Base-by-base conservation (phyloP, 2,329 filamentous ascomycete species). In the Xylariaceae sp. region DNA sequence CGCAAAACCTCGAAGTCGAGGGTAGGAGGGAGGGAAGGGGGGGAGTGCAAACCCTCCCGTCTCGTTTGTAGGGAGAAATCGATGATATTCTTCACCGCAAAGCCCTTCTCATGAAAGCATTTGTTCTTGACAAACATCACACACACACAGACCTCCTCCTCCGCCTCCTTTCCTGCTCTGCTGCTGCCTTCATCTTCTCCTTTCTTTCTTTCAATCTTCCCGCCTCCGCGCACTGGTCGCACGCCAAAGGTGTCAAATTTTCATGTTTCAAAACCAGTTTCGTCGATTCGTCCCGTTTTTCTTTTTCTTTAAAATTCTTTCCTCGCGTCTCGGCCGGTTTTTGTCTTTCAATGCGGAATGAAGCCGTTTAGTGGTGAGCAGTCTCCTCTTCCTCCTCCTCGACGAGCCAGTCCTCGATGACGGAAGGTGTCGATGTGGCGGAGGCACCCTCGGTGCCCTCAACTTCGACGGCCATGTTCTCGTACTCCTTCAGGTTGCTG, bases 401-500 rank as follows among this genome's bases (percentile, higher is more conserved):
- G 76, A 92, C 91, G 70, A 96, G 89, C 90, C 92, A 97, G 79
- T 87, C 78, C 70, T 82, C 78, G 61, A 83, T 75, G 61, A 77
- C 78, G 62, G 87, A 82, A 59, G 83, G 80, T 58, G 82, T 82
- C 71, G 83, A 72, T 56, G 80, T 80, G 74, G 85, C 82, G 65
- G 82, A 82, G 62, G 78, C 76, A 68, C 82, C 80, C 67, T 89
- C 85, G 77, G 90, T 86, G 67, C 93, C 93, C 82, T 97, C 93
- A 67, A 97, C 88, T 79, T 99, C 94, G 68, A 97, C 92, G 70
- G 88, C 84, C 83, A 96, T 91, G 75, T 80, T 84, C 85, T 97
- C 93, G 84, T 99, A 99, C 75, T 91, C 88, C 81, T 94, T 88
- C 76, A 99, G 80, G 77, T 90, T 93, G 77, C 84, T 88, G 74